phyloP scores from a whole-genome alignment of 1,139 yeast species.

The Diutina pseudorugosa region DNA sequence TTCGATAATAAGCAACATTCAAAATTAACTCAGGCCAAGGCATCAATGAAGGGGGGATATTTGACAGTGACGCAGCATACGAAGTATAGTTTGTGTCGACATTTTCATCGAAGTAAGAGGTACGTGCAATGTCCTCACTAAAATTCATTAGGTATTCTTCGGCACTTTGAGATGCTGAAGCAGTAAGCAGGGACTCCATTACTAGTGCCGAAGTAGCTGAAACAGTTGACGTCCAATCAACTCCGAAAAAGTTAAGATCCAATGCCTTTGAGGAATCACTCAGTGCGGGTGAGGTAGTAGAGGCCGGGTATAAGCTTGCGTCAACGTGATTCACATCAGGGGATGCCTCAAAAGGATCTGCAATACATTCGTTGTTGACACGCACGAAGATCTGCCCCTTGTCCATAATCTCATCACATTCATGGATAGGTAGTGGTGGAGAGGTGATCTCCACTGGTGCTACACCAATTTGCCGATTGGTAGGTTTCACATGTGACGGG shows the following conservation, averaged over 20 bases:
- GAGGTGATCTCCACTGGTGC: neutral
- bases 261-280: neutral
- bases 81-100: neutral
- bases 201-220: neutral
- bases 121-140: neutral
- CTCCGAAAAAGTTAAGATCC: neutral
- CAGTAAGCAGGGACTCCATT: neutral
- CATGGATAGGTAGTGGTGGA: neutral
- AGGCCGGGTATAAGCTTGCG: neutral
- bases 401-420: neutral
- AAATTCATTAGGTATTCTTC: neutral
- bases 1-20: constrained; percentile 46
- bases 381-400: neutral
- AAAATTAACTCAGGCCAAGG: constrained; percentile 49
- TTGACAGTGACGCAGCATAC: neutral
- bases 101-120: neutral
- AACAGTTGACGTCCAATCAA: neutral
- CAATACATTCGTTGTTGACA: too few species aligned
- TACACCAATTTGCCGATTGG: too few species aligned
- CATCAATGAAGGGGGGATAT: constrained; percentile 27
- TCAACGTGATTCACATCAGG: neutral
- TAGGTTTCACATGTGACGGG: too few species aligned
- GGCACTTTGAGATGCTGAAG: neutral
- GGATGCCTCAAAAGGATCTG: neutral
- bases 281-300: neutral